Evolutionary conservation across 2,329 filamentous ascomycete species (phyloP).

Genomic region (Dactylonectria estremocensis): DNA sequence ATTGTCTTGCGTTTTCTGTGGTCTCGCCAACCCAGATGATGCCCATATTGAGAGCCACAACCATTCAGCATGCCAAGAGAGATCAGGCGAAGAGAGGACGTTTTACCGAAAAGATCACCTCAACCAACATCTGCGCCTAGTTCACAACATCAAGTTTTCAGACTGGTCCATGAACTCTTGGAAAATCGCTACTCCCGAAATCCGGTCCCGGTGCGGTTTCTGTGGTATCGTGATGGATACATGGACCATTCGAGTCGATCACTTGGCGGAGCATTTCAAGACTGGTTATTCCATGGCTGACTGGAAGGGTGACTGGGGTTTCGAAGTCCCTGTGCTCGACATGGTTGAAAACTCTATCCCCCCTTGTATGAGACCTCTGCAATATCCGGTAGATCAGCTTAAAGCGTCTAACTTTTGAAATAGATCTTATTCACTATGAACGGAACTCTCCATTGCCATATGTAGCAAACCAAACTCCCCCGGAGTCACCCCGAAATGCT

Average conservation of each 20-base stretch:
- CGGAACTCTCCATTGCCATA: constrained; percentile 70
- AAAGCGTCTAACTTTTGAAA: constrained; percentile 59
- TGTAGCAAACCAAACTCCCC: constrained; percentile 61
- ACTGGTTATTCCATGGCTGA: constrained; percentile 76
- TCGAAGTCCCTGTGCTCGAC: constrained; percentile 72
- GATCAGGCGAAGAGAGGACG: constrained; percentile 72
- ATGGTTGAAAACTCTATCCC: constrained; percentile 78
- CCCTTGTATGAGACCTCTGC: constrained; percentile 68
- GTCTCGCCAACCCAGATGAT: constrained; percentile 67
- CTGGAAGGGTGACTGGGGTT: constrained; percentile 81
- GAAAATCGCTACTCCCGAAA: constrained; percentile 73
- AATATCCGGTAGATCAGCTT: constrained; percentile 56
- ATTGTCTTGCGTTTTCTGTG: constrained; percentile 73
- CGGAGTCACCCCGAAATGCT: constrained; percentile 68
- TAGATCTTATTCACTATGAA: constrained; percentile 77
- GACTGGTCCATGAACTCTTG: constrained; percentile 77
- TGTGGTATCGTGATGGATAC: constrained; percentile 74
- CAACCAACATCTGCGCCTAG: constrained; percentile 75
- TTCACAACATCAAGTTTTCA: constrained; percentile 74
- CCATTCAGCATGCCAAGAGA: constrained; percentile 76
- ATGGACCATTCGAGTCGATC: constrained; percentile 73
- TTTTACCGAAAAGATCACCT: constrained; percentile 79
- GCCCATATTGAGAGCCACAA: constrained; percentile 73
- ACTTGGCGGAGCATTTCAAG: constrained; percentile 79
- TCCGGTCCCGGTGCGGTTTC: constrained; percentile 76